Base-by-base conservation (phyloP, 805 yeast genomes). In the Pichia manshurica region DNA sequence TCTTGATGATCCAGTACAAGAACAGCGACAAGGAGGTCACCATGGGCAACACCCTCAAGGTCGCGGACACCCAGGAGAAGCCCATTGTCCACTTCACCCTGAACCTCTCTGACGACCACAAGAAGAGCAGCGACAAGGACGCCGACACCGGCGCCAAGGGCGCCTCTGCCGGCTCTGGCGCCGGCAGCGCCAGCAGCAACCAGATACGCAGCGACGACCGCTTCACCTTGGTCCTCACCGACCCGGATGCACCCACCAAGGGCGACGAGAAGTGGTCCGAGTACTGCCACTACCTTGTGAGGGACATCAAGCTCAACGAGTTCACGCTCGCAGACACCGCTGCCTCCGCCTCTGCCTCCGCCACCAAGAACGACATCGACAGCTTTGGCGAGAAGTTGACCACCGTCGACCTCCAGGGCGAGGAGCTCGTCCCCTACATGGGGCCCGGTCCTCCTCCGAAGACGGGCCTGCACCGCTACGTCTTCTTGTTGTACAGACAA, bases 391-490 rank as follows among this genome's bases (percentile, higher is more conserved):
- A 53, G 23, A 54, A 55, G 39, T 46, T 67, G 35, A 65, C 73
- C 15, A 63, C 73, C 1, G 67, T 66, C n/a, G 62, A 66, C 15
- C 51, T 72, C 8, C 50, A 60, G 35, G 81, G 77, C 19, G 59
- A 53, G 19, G 72, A 72, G 38, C 54, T 84, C 28, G 60, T 80
- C 39, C 69, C 80, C 5, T 88, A 89, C 65, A 60, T 68, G 56
- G 95, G 95, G 0, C 96, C 96, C 3, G 96, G 78, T 5, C 96
- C 96, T n/a, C 96, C 96, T 35, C 75, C 77, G 42, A 81, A 80
- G 47, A 85, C 96, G 0, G 91, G 95, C 13, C 77, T 82, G 60
- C 97, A 90, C 70, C 80, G 96, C 54, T 90, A 90, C 63, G 87
- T 86, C 17, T 86, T 84, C 57, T 57, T 87, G 47, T 67, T 90